phyloP scores from a whole-genome alignment of 805 yeast species.

The Kodamaea nitidulidarum region DNA sequence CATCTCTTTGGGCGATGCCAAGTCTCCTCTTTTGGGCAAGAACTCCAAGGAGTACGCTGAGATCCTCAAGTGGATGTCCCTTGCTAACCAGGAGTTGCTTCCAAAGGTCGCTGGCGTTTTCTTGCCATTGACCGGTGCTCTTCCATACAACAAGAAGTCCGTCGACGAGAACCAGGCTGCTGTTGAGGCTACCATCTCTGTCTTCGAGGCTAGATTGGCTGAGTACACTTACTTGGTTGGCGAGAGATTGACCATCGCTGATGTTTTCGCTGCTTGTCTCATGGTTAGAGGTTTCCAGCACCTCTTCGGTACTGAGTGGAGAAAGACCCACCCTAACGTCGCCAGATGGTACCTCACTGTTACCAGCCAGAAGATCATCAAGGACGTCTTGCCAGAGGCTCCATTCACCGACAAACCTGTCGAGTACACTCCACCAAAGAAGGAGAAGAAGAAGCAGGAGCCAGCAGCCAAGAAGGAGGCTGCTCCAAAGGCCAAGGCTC shows the following conservation, averaged over 20 bases:
- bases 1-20: constrained; percentile 43
- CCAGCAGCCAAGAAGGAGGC: constrained; percentile 36
- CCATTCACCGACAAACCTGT: constrained; percentile 61
- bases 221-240: constrained; percentile 46
- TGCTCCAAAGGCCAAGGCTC: constrained; percentile 18
- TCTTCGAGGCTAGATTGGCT: constrained; percentile 33
- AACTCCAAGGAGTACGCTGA: constrained; percentile 58
- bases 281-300: constrained; percentile 51
- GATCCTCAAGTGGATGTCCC: constrained; percentile 74
- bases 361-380: constrained; percentile 41
- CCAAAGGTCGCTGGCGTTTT: constrained; percentile 42
- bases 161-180: constrained; percentile 45
- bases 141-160: constrained; percentile 74
- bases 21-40: constrained; percentile 58
- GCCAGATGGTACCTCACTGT: constrained; percentile 71
- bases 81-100: constrained; percentile 66
- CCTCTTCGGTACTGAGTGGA: constrained; percentile 65
- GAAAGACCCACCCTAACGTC: constrained; percentile 55
- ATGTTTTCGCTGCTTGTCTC: constrained; percentile 35
- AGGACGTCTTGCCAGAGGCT: constrained; percentile 34
- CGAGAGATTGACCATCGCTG: constrained; percentile 45
- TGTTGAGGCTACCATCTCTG: constrained; percentile 18
- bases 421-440: constrained; percentile 62
- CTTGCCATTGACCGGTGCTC: constrained; percentile 57
- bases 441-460: constrained; percentile 57